phyloP scores from a whole-genome alignment of 495 filamentous ascomycete genomes.

The Aspergillus nidulans region DNA sequence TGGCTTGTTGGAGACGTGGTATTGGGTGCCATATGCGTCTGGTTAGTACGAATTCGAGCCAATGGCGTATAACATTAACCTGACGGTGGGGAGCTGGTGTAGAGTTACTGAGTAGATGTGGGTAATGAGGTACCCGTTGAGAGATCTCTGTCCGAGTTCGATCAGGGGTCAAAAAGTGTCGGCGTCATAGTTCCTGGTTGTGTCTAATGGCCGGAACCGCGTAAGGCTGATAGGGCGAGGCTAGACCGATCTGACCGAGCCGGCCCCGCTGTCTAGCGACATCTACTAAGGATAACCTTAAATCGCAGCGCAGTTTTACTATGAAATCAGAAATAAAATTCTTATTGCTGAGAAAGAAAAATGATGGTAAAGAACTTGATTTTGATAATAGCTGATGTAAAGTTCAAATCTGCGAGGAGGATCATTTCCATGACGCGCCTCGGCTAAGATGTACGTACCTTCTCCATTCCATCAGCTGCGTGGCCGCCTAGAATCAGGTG shows the following conservation, averaged over 20 bases:
- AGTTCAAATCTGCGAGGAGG: not conserved
- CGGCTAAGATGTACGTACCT: not conserved
- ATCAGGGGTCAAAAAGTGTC: not conserved
- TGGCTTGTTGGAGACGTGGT: too few species aligned
- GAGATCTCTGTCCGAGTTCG: not conserved
- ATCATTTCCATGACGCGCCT: not conserved
- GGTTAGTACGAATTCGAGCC: too few species aligned
- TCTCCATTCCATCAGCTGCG: constrained; percentile 1
- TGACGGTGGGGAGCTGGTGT: too few species aligned
- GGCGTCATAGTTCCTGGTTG: not conserved
- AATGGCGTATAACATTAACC: too few species aligned
- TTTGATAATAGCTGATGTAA: not conserved
- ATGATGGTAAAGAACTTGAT: too few species aligned
- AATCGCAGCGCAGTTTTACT: not conserved
- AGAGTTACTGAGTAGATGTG: not conserved
- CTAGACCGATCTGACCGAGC: not conserved
- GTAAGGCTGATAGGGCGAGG: not conserved
- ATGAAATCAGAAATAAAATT: too few species aligned
- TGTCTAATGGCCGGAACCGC: not conserved
- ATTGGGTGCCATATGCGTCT: too few species aligned
- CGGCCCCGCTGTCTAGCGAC: not conserved
- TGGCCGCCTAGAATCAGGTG: not conserved
- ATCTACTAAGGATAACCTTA: constrained; percentile 11
- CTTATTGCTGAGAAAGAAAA: not conserved
- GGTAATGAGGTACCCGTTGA: not conserved